These are phyloP conservation scores for Neurospora sublineolata DNA, from an alignment of 495 filamentous ascomycete genomes.

Conservation along the genomic window DNA sequence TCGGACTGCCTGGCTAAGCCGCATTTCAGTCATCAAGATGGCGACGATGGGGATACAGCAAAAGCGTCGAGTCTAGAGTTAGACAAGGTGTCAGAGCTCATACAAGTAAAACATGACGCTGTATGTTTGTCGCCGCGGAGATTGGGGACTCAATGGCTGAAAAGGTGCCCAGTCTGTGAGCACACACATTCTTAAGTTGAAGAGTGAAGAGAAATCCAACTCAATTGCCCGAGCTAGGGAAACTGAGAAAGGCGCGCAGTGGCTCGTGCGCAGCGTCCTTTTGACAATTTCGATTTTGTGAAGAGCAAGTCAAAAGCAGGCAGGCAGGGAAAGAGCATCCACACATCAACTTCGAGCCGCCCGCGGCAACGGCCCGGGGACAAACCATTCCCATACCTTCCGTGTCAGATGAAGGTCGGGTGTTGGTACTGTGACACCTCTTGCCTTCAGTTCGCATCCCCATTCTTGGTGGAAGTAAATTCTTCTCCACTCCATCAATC, in stretches of 20 bases:
- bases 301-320: background rate
- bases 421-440: background rate
- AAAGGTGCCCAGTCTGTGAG: background rate
- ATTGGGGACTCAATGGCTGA: background rate
- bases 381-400: background rate
- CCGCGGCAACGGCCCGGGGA: too few relatives aligned
- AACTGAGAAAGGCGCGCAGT: background rate
- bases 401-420: background rate
- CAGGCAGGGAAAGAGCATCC: background rate
- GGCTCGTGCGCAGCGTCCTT: background rate
- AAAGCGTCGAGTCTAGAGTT: background rate
- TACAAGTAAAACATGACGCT: background rate
- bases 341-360: background rate
- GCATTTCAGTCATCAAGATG: background rate
- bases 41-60: background rate
- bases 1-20: background rate
- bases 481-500: background rate
- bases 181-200: background rate
- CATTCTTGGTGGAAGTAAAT: background rate
- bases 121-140: background rate
- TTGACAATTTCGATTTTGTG: background rate
- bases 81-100: background rate
- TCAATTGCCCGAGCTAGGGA: background rate
- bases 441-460: background rate
- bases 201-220: background rate